Conservation (phyloP, 306 rosid genomes). For the Clitoria ternatea region DNA sequence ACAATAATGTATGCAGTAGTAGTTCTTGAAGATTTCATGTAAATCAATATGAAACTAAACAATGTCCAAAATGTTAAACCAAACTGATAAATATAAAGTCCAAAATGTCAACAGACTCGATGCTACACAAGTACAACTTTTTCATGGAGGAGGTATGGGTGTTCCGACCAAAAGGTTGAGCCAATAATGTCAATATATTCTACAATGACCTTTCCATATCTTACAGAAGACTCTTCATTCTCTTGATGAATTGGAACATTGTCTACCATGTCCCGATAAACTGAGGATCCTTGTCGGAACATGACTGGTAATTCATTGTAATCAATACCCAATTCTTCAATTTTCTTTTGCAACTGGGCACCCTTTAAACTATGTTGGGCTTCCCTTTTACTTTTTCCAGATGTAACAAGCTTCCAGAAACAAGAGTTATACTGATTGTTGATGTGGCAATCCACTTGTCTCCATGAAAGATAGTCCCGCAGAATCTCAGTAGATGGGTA, state of each 20-base stretch:
- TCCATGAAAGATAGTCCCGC: constrained; percentile 79
- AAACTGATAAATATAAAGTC: background rate
- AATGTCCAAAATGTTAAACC: background rate
- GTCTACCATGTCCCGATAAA: constrained; percentile 51
- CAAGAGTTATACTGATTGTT: constrained; percentile 89
- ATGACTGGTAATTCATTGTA: constrained; percentile 56
- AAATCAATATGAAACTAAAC: background rate
- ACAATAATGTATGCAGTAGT: background rate
- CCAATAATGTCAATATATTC: constrained; percentile 59
- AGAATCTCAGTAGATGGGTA: constrained; percentile 70
- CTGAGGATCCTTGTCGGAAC: constrained; percentile 72
- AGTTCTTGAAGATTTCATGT: background rate
- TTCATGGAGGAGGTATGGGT: constrained; percentile 49
- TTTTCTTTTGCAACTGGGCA: constrained; percentile 60
- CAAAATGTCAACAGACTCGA: background rate
- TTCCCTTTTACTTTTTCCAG: constrained; percentile 69
- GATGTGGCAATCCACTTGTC: constrained; percentile 95
- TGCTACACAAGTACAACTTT: background rate
- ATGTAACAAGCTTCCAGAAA: constrained; percentile 81
- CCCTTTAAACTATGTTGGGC: constrained; percentile 71
- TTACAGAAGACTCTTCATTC: constrained; percentile 22
- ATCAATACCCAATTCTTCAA: constrained; percentile 59
- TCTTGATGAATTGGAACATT: constrained; percentile 11
- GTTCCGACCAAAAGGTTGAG: constrained; percentile 54
- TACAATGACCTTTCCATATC: constrained; percentile 35